Conservation (phyloP, 805 yeast species). For the Candida endomychidarum region DNA sequence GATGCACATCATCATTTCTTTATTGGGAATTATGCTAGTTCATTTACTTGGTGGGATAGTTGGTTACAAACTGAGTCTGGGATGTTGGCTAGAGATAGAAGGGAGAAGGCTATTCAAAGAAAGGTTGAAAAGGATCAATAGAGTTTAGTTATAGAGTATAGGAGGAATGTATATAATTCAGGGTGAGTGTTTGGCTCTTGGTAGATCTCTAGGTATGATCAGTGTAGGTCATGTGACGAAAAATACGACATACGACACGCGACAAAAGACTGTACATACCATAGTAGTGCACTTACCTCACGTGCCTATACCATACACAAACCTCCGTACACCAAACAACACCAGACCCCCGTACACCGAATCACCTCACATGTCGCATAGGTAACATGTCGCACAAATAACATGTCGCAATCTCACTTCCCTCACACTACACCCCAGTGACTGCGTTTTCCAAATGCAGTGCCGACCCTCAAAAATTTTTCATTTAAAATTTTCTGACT, state of each 20-base stretch:
- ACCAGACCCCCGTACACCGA: too few relatives aligned
- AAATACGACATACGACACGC: too few relatives aligned
- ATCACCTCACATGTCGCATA: background rate
- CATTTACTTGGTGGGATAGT: conserved; percentile 96
- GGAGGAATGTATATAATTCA: too few relatives aligned
- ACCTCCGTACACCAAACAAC: too few relatives aligned
- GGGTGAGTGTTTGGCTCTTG: too few relatives aligned
- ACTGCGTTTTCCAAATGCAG: conserved; percentile 5
- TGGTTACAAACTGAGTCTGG: conserved; percentile 88
- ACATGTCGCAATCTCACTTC: background rate
- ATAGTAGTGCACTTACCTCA: too few relatives aligned
- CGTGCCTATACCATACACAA: too few relatives aligned
- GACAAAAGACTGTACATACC: too few relatives aligned
- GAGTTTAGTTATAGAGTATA: background rate
- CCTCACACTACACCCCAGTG: background rate
- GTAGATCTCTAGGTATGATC: too few relatives aligned
- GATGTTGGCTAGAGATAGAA: conserved; percentile 67
- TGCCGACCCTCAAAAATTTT: conserved; percentile 5
- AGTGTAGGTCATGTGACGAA: too few relatives aligned
- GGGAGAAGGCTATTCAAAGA: conserved; percentile 64
- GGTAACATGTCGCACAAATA: background rate
- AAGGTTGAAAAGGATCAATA: conserved; percentile 45
- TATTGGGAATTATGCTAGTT: conserved; percentile 91
- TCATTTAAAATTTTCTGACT: conserved; percentile 6
- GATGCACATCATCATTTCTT: conserved; percentile 96